Evolutionary conservation across 1,284 basidiomycete genomes (phyloP).

Genomic region (Marasmius tenuissimus): DNA sequence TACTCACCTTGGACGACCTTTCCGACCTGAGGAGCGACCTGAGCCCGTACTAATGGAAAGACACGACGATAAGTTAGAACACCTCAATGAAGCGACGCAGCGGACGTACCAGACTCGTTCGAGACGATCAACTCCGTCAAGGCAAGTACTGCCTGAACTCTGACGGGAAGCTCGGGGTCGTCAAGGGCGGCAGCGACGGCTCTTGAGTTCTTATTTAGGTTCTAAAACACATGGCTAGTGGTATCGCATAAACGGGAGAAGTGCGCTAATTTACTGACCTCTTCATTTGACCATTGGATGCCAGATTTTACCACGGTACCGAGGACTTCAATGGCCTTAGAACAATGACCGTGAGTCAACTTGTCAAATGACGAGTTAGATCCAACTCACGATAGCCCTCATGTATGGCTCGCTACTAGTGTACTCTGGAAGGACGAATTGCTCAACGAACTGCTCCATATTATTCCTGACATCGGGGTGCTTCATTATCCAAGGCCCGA

Average conservation of each 20-base stretch:
- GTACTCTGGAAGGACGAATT: conserved; percentile 75
- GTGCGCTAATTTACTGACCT: conserved; percentile 38
- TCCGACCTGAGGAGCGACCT: conserved; percentile 78
- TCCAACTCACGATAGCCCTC: conserved; percentile 64
- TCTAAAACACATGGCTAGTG: conserved; percentile 33
- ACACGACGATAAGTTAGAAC: conserved; percentile 2
- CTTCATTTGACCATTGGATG: conserved; percentile 63
- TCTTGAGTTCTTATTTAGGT: conserved; percentile 62
- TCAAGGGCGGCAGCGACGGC: conserved; percentile 64
- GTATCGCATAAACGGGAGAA: neutral
- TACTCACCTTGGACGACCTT: conserved; percentile 83
- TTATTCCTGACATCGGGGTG: conserved; percentile 75
- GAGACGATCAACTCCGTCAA: conserved; percentile 77
- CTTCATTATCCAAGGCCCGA: conserved; percentile 76
- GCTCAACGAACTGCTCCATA: conserved; percentile 76
- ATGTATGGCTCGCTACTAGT: conserved; percentile 65
- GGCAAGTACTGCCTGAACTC: conserved; percentile 81
- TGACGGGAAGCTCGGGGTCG: conserved; percentile 81
- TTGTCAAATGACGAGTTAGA: conserved; percentile 4
- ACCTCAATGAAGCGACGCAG: neutral
- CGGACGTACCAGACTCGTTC: conserved; percentile 57
- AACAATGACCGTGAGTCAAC: conserved; percentile 8
- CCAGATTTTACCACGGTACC: conserved; percentile 70
- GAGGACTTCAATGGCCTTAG: conserved; percentile 77
- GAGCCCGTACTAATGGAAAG: conserved; percentile 54